Conservation (phyloP, 129 eudicot genomes). For the Flaveria brownii region DNA sequence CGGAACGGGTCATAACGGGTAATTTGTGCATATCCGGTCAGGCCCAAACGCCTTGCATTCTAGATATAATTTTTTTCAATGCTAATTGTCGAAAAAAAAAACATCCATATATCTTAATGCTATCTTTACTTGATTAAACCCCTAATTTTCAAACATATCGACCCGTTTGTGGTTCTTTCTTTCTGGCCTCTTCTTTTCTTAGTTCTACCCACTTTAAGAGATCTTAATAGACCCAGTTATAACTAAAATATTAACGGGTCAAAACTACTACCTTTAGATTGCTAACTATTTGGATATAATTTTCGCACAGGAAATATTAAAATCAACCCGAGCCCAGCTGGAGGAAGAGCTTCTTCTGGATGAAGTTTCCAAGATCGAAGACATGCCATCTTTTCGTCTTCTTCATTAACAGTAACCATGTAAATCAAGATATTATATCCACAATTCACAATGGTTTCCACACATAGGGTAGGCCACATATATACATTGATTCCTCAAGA, state of each 20-base stretch:
- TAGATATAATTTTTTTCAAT: no score
- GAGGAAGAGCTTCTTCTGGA: slow-evolving; percentile 81
- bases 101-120: no score
- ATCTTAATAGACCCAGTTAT: background rate
- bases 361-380: slow-evolving; percentile 70
- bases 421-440: slow-evolving; percentile 24
- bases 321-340: slow-evolving; percentile 62
- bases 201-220: background rate
- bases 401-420: slow-evolving; percentile 42
- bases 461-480: slow-evolving; percentile 29
- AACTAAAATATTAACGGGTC: slow-evolving; percentile 1
- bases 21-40: background rate
- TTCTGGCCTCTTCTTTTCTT: background rate
- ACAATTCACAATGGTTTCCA: background rate
- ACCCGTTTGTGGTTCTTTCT: background rate
- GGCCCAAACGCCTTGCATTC: background rate
- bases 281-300: background rate
- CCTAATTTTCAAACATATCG: background rate
- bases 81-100: no score
- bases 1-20: background rate
- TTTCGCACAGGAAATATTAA: slow-evolving; percentile 55
- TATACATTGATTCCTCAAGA: slow-evolving; percentile 27
- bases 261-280: background rate
- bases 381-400: slow-evolving; percentile 85
- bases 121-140: no score